Evolutionary conservation across 225 moss, liverwort and hornwort species (phyloP).

Genomic region (Physcomitrium patens): DNA sequence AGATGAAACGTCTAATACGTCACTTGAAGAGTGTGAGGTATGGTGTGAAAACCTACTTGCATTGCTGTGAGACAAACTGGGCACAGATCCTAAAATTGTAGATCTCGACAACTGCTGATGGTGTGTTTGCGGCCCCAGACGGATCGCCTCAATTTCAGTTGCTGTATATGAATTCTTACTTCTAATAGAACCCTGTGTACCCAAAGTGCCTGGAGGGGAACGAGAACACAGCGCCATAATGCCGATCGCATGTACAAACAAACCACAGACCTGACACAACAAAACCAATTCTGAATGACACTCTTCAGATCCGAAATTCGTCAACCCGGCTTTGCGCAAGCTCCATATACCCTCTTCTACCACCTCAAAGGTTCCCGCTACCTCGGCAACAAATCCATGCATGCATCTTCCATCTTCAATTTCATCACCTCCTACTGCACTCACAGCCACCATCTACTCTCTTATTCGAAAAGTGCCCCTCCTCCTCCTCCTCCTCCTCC

Average conservation of each 20-base stretch:
- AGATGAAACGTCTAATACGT: conserved; percentile 47
- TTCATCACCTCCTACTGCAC: background rate
- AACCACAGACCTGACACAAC: background rate
- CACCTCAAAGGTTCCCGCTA: background rate
- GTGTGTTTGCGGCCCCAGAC: conserved; percentile 39
- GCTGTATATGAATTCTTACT: conserved; percentile 42
- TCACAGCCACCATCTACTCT: background rate
- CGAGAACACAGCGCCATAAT: conserved; percentile 76
- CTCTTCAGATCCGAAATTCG: conserved; percentile 34
- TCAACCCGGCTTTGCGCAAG: conserved; percentile 30
- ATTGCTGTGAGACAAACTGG: conserved; percentile 59
- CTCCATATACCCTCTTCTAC: conserved; percentile 23
- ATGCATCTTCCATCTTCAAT: conserved; percentile 5
- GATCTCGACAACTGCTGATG: conserved; percentile 41
- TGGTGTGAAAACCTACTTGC: conserved; percentile 36
- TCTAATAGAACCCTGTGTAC: conserved; percentile 55
- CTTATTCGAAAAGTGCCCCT: too few relatives aligned
- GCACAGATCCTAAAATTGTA: conserved; percentile 62
- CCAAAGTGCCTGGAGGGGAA: conserved; percentile 75
- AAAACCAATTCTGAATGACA: background rate
- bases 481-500: too few relatives aligned
- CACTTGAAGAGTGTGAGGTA: conserved; percentile 31
- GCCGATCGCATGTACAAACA: conserved; percentile 53
- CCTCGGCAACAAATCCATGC: background rate
- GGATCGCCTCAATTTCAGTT: conserved; percentile 51